Percentiles rank a stretch among this genome's conserved stretches.
Conservation (phyloP, 2,329 filamentous ascomycete genomes). For the Cladosporium colombiae region DNA sequence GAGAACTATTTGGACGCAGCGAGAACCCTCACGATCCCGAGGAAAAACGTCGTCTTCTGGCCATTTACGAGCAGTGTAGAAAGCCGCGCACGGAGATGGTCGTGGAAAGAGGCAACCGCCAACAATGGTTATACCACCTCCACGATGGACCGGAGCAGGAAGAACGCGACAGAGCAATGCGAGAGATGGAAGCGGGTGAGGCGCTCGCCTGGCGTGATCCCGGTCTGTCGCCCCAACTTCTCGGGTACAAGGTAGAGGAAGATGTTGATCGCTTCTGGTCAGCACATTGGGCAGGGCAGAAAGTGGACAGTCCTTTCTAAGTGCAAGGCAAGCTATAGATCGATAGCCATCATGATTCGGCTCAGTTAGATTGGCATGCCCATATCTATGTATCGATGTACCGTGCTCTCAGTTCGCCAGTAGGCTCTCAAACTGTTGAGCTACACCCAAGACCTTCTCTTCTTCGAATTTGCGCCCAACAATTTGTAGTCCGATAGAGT, state of each 20-base stretch:
- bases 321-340: conserved; percentile 6
- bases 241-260: conserved; percentile 18
- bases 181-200: conserved; percentile 12
- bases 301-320: background rate
- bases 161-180: conserved; percentile 26
- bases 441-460: conserved; percentile 78
- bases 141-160: conserved; percentile 59
- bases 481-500: conserved; percentile 80
- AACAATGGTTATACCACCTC: conserved; percentile 64
- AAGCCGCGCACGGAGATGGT: conserved; percentile 61
- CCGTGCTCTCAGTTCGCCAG: background rate
- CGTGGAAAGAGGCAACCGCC: conserved; percentile 60
- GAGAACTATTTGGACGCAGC: conserved; percentile 53
- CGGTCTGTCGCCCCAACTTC: conserved; percentile 10
- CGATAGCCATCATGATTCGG: background rate
- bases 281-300: background rate
- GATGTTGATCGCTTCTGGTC: conserved; percentile 17
- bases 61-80: conserved; percentile 60
- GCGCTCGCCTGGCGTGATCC: conserved; percentile 18
- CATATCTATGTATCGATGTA: background rate
- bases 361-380: background rate
- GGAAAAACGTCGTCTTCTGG: conserved; percentile 41
- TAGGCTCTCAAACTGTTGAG: conserved; percentile 72
- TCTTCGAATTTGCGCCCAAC: conserved; percentile 76
- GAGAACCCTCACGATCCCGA: conserved; percentile 44